A percentile compares a stretch with the other conserved stretches of the same genome.
These are phyloP conservation scores for Parachaetomium inaequale DNA, from an alignment of 495 filamentous ascomycete species.

Conservation along the genomic window DNA sequence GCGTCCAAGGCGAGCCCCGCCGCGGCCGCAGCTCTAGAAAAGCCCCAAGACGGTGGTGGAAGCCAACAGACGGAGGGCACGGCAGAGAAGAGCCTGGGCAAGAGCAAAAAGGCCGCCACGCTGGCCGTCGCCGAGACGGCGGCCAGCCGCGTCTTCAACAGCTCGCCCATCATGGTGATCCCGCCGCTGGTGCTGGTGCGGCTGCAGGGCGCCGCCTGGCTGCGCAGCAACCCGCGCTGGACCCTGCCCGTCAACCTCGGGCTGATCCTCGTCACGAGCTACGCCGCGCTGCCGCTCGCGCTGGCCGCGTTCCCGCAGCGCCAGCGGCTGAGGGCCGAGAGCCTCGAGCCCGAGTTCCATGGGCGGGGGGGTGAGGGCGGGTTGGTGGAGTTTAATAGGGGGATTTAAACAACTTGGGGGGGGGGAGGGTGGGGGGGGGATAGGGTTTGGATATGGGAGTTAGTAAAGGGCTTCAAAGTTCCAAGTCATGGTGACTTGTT, in stretches of 20 bases:
- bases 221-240: constrained; percentile 66
- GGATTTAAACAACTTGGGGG: constrained; percentile 54
- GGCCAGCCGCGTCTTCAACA: constrained; percentile 80
- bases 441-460: constrained; percentile 36
- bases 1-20: constrained; percentile 47
- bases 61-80: neutral
- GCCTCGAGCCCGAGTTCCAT: constrained; percentile 79
- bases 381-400: constrained; percentile 86
- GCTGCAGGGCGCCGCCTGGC: constrained; percentile 72
- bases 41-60: neutral
- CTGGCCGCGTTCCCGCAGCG: constrained; percentile 89
- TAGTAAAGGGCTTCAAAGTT: constrained; percentile 73
- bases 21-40: neutral
- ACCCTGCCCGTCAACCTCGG: constrained; percentile 78
- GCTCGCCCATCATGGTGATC: constrained; percentile 94
- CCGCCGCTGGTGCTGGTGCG: constrained; percentile 81
- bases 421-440: neutral
- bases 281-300: constrained; percentile 81
- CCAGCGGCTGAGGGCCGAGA: constrained; percentile 68
- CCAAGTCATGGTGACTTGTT: neutral
- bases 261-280: constrained; percentile 72
- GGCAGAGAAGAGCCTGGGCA: constrained; percentile 60
- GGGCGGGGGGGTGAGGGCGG: constrained; percentile 67
- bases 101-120: constrained; percentile 79
- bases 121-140: constrained; percentile 91